Percentiles rank a stretch among this genome's conserved stretches.
phyloP scores from a whole-genome alignment of 169 alveolate species.

The Plasmodium reichenowi region DNA sequence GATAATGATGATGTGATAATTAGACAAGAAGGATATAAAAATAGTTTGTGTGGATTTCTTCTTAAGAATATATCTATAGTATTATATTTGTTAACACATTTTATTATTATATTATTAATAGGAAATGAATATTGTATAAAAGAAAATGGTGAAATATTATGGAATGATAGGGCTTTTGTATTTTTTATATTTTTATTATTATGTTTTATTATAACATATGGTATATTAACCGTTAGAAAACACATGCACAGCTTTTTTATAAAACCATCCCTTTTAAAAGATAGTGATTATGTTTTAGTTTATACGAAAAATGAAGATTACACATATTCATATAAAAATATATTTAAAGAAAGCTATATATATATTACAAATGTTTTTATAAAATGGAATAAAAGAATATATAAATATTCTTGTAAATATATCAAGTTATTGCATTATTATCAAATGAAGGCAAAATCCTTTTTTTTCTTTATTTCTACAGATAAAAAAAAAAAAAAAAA shows the following conservation, averaged over 20 bases:
- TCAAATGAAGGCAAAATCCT: too few species aligned
- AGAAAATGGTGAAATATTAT: constrained; percentile 76
- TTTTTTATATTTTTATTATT: constrained; percentile 61
- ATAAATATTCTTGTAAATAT: too few species aligned
- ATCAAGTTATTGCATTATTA: too few species aligned
- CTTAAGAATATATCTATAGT: constrained; percentile 45
- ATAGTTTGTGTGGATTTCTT: constrained; percentile 18
- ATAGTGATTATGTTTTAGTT: constrained; percentile 64
- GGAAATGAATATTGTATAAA: constrained; percentile 84
- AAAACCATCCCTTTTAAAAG: constrained; percentile 48
- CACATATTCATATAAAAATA: constrained; percentile 4
- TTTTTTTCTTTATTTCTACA: too few species aligned
- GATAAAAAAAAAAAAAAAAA: too few species aligned
- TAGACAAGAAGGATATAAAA: constrained; percentile 69
- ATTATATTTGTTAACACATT: constrained; percentile 68
- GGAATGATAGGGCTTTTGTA: constrained; percentile 83
- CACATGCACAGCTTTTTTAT: constrained; percentile 63
- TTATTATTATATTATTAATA: constrained; percentile 77
- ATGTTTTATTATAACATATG: constrained; percentile 56
- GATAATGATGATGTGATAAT: constrained; percentile 38
- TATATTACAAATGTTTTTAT: not conserved
- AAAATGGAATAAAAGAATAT: not conserved
- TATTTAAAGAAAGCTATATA: not conserved
- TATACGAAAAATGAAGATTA: constrained; percentile 64
- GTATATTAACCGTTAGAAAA: constrained; percentile 44